phyloP scores from a whole-genome alignment of 352 stramenopile genomes.

The Phytophthora pistaciae region DNA sequence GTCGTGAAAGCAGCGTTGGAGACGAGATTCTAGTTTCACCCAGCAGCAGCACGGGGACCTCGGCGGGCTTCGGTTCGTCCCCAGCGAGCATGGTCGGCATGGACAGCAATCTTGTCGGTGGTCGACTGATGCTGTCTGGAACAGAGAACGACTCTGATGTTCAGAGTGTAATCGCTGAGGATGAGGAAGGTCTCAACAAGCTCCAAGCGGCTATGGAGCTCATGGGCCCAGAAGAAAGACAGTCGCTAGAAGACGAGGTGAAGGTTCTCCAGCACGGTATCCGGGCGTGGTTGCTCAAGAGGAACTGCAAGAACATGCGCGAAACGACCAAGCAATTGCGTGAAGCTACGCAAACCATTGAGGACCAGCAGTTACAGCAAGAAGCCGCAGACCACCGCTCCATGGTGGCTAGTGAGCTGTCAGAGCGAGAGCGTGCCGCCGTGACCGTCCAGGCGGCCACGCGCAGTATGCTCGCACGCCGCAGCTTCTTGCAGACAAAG shows the following conservation, averaged over 20 bases:
- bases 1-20: conserved; percentile 64
- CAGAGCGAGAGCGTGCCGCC: conserved; percentile 73
- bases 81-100: conserved; percentile 39
- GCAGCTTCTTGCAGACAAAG: conserved; percentile 86
- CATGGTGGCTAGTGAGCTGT: conserved; percentile 34
- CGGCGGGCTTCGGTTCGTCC: conserved; percentile 32
- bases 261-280: conserved; percentile 90
- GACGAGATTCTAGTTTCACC: conserved; percentile 49
- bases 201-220: conserved; percentile 87
- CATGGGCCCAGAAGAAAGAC: conserved; percentile 85
- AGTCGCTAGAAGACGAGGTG: conserved; percentile 89
- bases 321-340: conserved; percentile 87
- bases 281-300: conserved; percentile 85
- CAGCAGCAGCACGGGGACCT: conserved; percentile 37
- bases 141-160: conserved; percentile 75
- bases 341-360: conserved; percentile 74
- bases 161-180: conserved; percentile 86
- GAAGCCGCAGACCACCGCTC: conserved; percentile 28
- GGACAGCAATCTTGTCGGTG: conserved; percentile 32
- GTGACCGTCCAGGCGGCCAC: conserved; percentile 90
- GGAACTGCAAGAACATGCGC: conserved; percentile 90
- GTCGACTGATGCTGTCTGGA: conserved; percentile 41
- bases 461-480: conserved; percentile 82
- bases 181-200: conserved; percentile 79
- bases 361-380: conserved; percentile 65